phyloP scores from a whole-genome alignment of 129 eudicot species.

The Saposhnikovia divaricata region DNA sequence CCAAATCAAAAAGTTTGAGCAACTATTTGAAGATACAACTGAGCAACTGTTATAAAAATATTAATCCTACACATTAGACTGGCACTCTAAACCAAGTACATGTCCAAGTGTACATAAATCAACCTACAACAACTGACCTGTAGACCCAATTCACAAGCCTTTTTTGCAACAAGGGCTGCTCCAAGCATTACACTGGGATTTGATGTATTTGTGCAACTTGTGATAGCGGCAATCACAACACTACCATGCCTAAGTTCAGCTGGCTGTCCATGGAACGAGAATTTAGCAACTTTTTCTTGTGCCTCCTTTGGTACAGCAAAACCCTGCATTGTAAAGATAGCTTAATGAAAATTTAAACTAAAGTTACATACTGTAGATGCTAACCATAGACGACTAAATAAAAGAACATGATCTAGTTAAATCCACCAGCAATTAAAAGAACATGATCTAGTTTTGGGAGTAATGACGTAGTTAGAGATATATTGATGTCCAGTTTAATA shows the following conservation, averaged over 20 bases:
- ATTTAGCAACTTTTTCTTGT: conserved; percentile 82
- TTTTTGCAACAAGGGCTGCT: conserved; percentile 95
- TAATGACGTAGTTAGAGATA: background rate
- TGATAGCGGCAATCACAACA: conserved; percentile 96
- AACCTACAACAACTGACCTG: conserved; percentile 44
- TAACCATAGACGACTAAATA: background rate
- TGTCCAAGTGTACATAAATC: background rate
- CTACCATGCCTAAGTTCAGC: conserved; percentile 95
- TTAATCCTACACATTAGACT: background rate
- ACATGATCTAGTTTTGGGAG: background rate
- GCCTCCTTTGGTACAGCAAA: conserved; percentile 86
- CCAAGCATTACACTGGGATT: conserved; percentile 99
- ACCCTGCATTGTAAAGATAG: conserved; percentile 43
- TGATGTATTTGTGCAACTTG: conserved; percentile 98
- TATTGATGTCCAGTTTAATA: too few relatives aligned
- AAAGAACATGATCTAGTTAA: background rate
- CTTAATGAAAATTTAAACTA: background rate
- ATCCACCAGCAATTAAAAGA: background rate
- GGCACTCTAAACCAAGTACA: background rate
- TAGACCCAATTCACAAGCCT: conserved; percentile 87
- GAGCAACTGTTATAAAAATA: background rate
- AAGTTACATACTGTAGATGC: background rate
- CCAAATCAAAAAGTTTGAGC: background rate
- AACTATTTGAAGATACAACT: background rate
- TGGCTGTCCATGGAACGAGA: conserved; percentile 73